phyloP scores from a whole-genome alignment of 176 grass and related monocot species.

The Guadua angustifolia region DNA sequence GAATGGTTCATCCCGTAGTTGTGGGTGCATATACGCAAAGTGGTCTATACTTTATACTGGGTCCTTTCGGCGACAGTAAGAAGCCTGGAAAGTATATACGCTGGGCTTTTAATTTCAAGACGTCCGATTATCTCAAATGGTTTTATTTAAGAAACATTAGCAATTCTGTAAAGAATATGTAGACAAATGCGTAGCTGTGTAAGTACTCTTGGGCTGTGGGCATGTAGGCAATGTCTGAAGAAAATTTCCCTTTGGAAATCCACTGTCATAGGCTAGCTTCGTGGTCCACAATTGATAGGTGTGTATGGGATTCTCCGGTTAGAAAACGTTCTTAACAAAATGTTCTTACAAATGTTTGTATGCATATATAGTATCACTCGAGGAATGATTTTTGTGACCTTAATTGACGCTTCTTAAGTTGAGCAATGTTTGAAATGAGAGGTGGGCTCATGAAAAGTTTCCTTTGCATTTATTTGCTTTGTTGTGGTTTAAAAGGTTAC shows the following conservation, averaged over 20 bases:
- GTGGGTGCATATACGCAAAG: too few relatives aligned
- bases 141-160: too few relatives aligned
- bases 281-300: neutral
- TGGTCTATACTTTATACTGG: neutral
- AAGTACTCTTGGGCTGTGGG: neutral
- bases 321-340: neutral
- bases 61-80: neutral
- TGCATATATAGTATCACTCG: neutral
- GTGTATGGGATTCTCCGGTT: neutral
- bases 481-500: slow-evolving; percentile 40
- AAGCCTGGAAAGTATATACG: neutral
- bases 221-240: slow-evolving; percentile 16
- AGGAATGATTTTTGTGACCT: neutral
- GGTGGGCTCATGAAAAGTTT: neutral
- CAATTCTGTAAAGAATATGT: neutral
- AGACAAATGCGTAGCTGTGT: neutral
- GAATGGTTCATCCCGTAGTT: too few relatives aligned
- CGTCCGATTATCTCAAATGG: neutral
- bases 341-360: neutral
- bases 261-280: neutral
- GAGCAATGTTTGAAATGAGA: neutral
- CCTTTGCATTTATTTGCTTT: slow-evolving; percentile 24
- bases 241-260: neutral
- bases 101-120: neutral
- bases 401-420: slow-evolving; percentile 4